A percentile compares a stretch with the other conserved stretches of the same genome.
Evolutionary conservation across 2,329 filamentous ascomycete species (phyloP).

Genomic region (Aspergillus sp.): DNA sequence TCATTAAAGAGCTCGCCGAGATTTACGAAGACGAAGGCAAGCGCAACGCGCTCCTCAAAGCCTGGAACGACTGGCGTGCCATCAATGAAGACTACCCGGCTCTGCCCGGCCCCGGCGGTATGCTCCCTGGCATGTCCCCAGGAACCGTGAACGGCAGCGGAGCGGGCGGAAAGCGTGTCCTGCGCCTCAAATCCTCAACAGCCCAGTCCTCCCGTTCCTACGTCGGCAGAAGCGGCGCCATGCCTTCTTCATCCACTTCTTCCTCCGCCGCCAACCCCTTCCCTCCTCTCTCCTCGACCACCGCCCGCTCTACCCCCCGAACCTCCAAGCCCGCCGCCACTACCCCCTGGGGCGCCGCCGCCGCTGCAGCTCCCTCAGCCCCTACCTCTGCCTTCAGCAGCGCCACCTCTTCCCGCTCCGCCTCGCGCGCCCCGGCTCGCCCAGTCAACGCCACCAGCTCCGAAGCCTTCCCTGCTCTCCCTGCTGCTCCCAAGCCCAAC

Average conservation of each 20-base stretch:
- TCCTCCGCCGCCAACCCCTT: slow-evolving; percentile 48
- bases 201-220: slow-evolving; percentile 66
- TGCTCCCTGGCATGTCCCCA: slow-evolving; percentile 58
- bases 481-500: slow-evolving; percentile 70
- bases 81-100: slow-evolving; percentile 96
- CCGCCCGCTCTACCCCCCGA: slow-evolving; percentile 24
- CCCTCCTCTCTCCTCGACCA: slow-evolving; percentile 44
- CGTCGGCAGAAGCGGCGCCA: slow-evolving; percentile 60
- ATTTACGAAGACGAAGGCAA: slow-evolving; percentile 84
- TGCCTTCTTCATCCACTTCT: slow-evolving; percentile 32
- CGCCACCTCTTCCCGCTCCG: slow-evolving; percentile 31
- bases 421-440: slow-evolving; percentile 26
- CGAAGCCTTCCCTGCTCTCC: slow-evolving; percentile 81
- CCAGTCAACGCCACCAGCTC: slow-evolving; percentile 29
- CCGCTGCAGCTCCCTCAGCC: slow-evolving; percentile 24
- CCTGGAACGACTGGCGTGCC: slow-evolving; percentile 93
- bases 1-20: slow-evolving; percentile 88
- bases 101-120: slow-evolving; percentile 72
- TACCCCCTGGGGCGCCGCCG: slow-evolving; percentile 28
- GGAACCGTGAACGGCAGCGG: slow-evolving; percentile 53
- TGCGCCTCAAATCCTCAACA: slow-evolving; percentile 70
- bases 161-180: slow-evolving; percentile 63
- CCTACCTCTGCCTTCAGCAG: slow-evolving; percentile 27
- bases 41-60: slow-evolving; percentile 70
- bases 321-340: slow-evolving; percentile 23